Percentiles rank a stretch among this genome's conserved stretches.
These are phyloP conservation scores for Malus hybrid DNA, from an alignment of 331 rosid species.

Conservation along the genomic window DNA sequence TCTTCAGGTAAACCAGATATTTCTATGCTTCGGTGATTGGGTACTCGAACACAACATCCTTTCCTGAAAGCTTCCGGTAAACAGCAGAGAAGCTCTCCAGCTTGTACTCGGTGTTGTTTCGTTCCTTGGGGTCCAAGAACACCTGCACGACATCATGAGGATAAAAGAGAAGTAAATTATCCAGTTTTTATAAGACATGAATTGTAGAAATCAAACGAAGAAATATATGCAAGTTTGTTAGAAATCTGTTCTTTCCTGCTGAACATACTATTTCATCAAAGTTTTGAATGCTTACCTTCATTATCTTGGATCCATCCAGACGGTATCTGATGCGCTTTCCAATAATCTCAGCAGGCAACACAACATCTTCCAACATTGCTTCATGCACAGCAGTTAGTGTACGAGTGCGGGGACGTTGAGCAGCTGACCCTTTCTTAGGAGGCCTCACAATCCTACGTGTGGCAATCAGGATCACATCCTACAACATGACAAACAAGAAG, in stretches of 20 bases:
- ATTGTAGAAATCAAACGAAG: too few relatives aligned
- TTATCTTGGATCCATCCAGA: conserved; percentile 80
- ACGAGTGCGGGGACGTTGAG: conserved; percentile 76
- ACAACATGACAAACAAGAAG: neutral
- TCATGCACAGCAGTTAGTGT: conserved; percentile 93
- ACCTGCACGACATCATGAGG: conserved; percentile 27
- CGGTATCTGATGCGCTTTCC: conserved; percentile 76
- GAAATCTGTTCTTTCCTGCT: too few relatives aligned
- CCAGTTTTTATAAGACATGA: neutral
- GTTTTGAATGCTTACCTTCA: conserved; percentile 47
- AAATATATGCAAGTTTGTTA: neutral
- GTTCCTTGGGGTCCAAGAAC: conserved; percentile 82
- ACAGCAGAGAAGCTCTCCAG: conserved; percentile 80
- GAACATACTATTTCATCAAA: too few relatives aligned
- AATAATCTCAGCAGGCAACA: conserved; percentile 86
- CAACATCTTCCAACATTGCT: conserved; percentile 81
- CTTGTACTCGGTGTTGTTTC: conserved; percentile 80
- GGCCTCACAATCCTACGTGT: conserved; percentile 82
- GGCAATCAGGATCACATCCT: conserved; percentile 81
- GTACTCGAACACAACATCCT: conserved; percentile 35
- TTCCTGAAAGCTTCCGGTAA: conserved; percentile 77
- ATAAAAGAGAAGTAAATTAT: neutral
- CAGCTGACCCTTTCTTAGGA: conserved; percentile 93
- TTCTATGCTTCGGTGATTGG: conserved; percentile 49
- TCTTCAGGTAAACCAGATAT: neutral